These are phyloP conservation scores for Torulaspora pretoriensis DNA, from an alignment of 1,139 yeast genomes.

Conservation along the genomic window DNA sequence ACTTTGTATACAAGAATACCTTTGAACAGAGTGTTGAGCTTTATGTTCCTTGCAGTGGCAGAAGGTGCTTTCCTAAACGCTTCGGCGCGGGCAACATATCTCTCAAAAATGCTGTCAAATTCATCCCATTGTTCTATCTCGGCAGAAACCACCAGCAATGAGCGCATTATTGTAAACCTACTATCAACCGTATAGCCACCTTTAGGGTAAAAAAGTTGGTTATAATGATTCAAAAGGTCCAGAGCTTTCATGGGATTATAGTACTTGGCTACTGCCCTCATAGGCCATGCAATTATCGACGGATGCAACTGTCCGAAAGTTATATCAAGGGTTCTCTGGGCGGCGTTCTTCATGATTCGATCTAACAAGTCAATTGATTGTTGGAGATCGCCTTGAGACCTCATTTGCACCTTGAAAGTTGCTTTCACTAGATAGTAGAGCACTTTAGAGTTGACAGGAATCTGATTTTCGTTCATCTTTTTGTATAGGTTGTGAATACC, in stretches of 20 bases:
- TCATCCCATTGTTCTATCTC: constrained; percentile 37
- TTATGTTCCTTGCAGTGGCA: constrained; percentile 27
- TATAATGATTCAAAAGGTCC: constrained; percentile 33
- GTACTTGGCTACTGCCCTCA: constrained; percentile 30
- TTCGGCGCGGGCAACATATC: constrained; percentile 33
- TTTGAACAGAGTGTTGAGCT: constrained; percentile 23
- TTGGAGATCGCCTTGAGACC: constrained; percentile 27
- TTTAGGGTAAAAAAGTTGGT: constrained; percentile 26
- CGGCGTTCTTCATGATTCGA: constrained; percentile 31
- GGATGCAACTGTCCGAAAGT: constrained; percentile 32
- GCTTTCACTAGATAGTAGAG: constrained; percentile 44
- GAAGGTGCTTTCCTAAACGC: constrained; percentile 33
- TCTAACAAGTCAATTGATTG: constrained; percentile 33
- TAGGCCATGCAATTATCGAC: constrained; percentile 37
- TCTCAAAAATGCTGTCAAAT: constrained; percentile 32
- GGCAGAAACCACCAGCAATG: constrained; percentile 34
- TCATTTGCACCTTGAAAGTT: constrained; percentile 41
- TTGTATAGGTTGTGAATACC: constrained; percentile 38
- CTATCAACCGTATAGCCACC: constrained; percentile 23
- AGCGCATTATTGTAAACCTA: constrained; percentile 34
- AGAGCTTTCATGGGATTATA: constrained; percentile 36
- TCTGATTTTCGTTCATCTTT: constrained; percentile 40
- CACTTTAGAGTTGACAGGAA: constrained; percentile 39
- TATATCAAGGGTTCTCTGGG: constrained; percentile 25
- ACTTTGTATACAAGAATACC: constrained; percentile 36